Conservation (phyloP, 139 green algal genomes). For the Micractinium conductrix region DNA sequence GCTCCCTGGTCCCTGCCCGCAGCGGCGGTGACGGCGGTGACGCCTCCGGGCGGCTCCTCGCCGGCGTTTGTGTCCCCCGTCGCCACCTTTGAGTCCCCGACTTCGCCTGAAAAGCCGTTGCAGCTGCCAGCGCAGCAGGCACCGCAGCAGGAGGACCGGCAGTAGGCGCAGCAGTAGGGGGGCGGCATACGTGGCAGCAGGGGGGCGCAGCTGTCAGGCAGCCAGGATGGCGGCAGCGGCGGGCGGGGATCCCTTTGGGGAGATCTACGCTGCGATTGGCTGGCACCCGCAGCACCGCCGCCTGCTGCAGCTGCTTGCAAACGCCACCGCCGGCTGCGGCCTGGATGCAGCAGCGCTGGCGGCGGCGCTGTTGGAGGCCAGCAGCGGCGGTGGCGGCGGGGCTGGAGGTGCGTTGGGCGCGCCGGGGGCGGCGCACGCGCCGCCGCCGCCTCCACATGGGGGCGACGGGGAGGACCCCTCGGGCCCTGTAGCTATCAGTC, state of each 20-base stretch:
- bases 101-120: not conserved
- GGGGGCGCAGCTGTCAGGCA: not conserved
- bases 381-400: not conserved
- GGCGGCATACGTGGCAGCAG: not conserved
- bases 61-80: not conserved
- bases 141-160: not conserved
- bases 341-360: not conserved
- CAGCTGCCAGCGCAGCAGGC: too few relatives aligned
- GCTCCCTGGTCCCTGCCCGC: not conserved
- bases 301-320: constrained; percentile 22
- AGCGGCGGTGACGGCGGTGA: not conserved
- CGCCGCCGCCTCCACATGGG: too few relatives aligned
- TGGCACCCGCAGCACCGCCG: constrained; percentile 16
- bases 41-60: too few relatives aligned
- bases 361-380: not conserved
- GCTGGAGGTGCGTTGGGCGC: not conserved
- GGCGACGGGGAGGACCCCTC: not conserved
- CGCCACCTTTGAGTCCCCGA: too few relatives aligned
- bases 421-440: too few relatives aligned
- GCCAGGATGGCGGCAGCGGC: not conserved
- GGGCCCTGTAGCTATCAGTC: constrained; percentile 24
- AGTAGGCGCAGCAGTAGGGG: not conserved
- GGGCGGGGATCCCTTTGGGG: not conserved
- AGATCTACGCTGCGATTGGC: constrained; percentile 11
- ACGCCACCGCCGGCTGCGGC: not conserved